Conservation (phyloP, 148 eudicot species). For the Chenopodium album region DNA sequence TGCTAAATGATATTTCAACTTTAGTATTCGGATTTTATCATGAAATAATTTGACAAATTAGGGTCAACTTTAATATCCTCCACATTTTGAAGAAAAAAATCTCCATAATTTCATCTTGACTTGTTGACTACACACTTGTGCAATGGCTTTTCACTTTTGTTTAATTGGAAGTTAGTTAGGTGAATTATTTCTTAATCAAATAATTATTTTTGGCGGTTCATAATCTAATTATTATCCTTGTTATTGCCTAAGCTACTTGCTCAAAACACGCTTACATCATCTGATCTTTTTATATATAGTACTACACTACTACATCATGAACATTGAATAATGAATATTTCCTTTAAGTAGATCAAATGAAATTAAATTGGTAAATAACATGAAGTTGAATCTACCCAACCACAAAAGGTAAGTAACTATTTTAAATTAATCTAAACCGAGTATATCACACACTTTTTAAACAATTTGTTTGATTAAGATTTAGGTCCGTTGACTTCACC, state of each 20-base stretch:
- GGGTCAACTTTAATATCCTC: slow-evolving; percentile 19
- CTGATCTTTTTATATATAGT: not conserved
- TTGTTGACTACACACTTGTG: slow-evolving; percentile 12
- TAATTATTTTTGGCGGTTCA: slow-evolving; percentile 3
- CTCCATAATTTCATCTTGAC: slow-evolving; percentile 11
- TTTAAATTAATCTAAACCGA: no score
- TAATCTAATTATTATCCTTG: slow-evolving; percentile 14
- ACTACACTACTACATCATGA: no score
- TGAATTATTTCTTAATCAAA: not conserved
- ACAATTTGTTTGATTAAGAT: no score
- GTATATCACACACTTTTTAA: no score
- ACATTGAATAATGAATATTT: not conserved
- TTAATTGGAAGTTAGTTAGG: not conserved
- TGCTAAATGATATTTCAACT: not conserved
- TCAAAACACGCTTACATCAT: slow-evolving; percentile 21
- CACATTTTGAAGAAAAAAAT: not conserved
- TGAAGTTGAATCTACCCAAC: no score
- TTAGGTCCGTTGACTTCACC: no score
- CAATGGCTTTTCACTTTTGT: not conserved
- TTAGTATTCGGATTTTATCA: slow-evolving; percentile 1
- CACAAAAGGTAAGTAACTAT: no score
- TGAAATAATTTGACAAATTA: slow-evolving; percentile 5
- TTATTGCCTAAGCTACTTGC: not conserved
- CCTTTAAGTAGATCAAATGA: no score
- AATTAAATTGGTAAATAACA: no score